Percentiles rank a stretch among this genome's conserved stretches.
Conservation (phyloP, 441 rosid genomes). For the Daphne laureola region DNA sequence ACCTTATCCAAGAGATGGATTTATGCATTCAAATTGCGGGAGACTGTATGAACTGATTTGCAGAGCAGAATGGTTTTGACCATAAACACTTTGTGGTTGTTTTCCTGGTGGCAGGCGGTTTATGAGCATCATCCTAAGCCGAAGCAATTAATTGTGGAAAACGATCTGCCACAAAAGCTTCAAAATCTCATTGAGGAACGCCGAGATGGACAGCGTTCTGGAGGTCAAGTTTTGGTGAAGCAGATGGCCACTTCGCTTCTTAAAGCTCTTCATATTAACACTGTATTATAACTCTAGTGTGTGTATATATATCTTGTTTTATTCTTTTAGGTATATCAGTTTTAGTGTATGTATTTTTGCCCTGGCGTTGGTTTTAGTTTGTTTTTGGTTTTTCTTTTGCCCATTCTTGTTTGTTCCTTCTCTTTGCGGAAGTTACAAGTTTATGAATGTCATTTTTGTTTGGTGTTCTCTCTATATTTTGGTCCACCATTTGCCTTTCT, state of each 20-base stretch:
- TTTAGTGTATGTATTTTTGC: background rate
- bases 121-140: constrained; percentile 98
- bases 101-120: constrained; percentile 54
- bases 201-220: constrained; percentile 86
- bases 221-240: constrained; percentile 95
- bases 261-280: constrained; percentile 64
- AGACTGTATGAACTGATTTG: too few relatives aligned
- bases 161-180: constrained; percentile 79
- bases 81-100: constrained; percentile 6
- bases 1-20: too few relatives aligned
- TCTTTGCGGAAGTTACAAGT: too few relatives aligned
- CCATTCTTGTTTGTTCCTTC: too few relatives aligned
- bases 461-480: too few relatives aligned
- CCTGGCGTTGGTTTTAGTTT: too few relatives aligned
- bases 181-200: constrained; percentile 91
- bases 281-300: constrained; percentile 36
- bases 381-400: too few relatives aligned
- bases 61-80: background rate
- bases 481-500: too few relatives aligned
- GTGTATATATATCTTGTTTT: constrained; percentile 9
- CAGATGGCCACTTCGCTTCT: constrained; percentile 98
- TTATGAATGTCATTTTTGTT: too few relatives aligned
- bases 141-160: constrained; percentile 94
- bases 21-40: too few relatives aligned
- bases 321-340: constrained; percentile 4